Percentiles rank a stretch among this genome's conserved stretches.
Evolutionary conservation across 1,284 basidiomycete genomes (phyloP).

Genomic region (Ganoderma lucidum): DNA sequence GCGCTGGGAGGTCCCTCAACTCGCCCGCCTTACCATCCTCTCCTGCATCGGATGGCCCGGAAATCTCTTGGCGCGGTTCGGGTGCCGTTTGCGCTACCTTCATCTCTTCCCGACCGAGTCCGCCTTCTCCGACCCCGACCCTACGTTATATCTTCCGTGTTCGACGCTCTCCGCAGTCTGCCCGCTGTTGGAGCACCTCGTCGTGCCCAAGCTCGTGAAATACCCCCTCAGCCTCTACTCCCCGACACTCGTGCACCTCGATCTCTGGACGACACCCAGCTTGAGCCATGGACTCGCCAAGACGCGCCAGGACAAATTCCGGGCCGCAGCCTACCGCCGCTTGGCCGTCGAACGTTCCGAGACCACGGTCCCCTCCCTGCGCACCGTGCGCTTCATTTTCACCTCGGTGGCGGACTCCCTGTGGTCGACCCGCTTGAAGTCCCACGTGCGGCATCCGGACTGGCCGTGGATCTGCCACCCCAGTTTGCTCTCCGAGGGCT

Average conservation of each 20-base stretch:
- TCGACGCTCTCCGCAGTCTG: neutral
- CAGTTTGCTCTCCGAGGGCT: neutral
- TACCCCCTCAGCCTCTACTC: neutral
- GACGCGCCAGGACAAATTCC: neutral
- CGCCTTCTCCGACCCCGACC: neutral
- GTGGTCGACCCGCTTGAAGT: rapidly evolving
- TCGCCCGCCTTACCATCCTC: constrained; percentile 5
- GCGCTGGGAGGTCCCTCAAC: neutral
- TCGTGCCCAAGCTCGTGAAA: neutral
- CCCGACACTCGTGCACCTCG: neutral
- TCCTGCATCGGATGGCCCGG: neutral
- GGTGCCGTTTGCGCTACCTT: neutral
- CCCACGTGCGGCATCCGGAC: neutral
- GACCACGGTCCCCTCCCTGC: constrained; percentile 1
- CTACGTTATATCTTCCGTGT: no score
- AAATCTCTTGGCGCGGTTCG: neutral
- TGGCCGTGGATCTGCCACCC: constrained; percentile 13
- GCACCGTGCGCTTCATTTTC: constrained; percentile 1
- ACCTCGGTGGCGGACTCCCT: no score
- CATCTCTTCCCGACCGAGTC: neutral
- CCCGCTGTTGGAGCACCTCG: neutral
- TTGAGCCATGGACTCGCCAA: no score
- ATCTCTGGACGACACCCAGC: neutral
- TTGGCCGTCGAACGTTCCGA: neutral
- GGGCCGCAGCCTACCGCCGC: neutral